These are phyloP conservation scores for Picochlorum sp. DNA, from an alignment of 139 green algal species.

Conservation along the genomic window DNA sequence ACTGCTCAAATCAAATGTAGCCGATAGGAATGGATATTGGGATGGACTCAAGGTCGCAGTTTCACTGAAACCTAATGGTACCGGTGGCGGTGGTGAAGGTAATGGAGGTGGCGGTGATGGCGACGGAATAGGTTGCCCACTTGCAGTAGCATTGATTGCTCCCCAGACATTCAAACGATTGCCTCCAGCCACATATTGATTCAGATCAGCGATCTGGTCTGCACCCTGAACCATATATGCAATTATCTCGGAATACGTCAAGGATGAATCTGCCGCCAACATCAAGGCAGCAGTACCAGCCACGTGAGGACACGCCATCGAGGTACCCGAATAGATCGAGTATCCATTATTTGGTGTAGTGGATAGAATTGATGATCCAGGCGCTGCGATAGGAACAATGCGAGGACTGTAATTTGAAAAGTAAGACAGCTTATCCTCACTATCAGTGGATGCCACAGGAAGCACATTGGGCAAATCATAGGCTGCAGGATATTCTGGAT, in stretches of 20 bases:
- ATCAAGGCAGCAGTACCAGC: conserved; percentile 43
- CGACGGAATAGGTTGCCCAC: not conserved
- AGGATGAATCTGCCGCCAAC: not conserved
- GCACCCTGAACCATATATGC: not conserved
- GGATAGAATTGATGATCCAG: conserved; percentile 6
- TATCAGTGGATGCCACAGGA: conserved; percentile 15
- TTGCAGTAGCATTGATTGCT: not conserved
- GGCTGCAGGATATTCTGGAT: conserved; percentile 6
- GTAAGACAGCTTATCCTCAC: not conserved
- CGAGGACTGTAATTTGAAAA: conserved; percentile 15
- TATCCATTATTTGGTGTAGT: not conserved
- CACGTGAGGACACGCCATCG: conserved; percentile 71
- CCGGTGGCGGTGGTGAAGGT: not conserved
- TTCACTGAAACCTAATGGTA: not conserved
- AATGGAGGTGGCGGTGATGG: not conserved
- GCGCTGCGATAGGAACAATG: conserved; percentile 5
- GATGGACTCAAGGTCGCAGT: not conserved
- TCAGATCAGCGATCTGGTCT: not conserved
- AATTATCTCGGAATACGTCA: not conserved
- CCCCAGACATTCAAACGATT: not conserved
- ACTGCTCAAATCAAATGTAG: not conserved
- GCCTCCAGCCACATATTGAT: not conserved
- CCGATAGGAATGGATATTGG: not conserved
- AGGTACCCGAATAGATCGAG: conserved; percentile 50
- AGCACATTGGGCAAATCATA: conserved; percentile 1